Evolutionary conservation across 2,329 filamentous ascomycete species (phyloP), one percentile per base, ranked within the genome.

Genomic region (Penicillium sp.): DNA sequence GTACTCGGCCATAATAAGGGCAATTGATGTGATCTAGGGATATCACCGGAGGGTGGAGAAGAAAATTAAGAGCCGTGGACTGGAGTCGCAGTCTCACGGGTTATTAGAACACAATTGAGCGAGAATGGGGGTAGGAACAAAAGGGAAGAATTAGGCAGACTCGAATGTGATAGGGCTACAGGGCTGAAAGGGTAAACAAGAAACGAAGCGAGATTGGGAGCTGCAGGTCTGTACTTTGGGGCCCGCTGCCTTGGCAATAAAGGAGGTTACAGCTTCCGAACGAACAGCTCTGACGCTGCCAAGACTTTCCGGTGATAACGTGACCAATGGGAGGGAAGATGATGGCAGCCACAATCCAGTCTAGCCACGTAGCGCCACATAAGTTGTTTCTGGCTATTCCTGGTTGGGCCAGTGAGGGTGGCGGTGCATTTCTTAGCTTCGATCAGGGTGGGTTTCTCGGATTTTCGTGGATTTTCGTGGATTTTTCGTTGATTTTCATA

Each of bases 321-420:
- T 40, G 19, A 2, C 54, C 49, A 56, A 56, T 53, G 0, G 19
- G 21, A 31, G 21, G 15, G 21, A 8, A 21, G 34, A 16, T 38
- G 4, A 53, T 43, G 3, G 2, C 29, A 41, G n/a, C 27, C 6
- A 21, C 19, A 13, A 10, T 7, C 49, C 34, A 7, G 6, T 29
- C 44, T 19, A 58, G 63, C 63, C 63, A 64, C 60, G 55, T 60
- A 54, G 49, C 54, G 63, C 61, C 61, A 64, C 63, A 64, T 5
- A 57, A 46, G 16, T 47, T 6, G 15, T 8, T 50, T 44, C 27
- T 13, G 6, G 6, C 21, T 52, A 44, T 19, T 16, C 39, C 23
- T 41, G n/a, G 47, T 56, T 53, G 23, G 49, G 8, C 4, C 10
- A 27, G 1, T 5, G 1, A 19, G 13, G 23, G 53, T 56, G 53